These are phyloP conservation scores for Carex arenaria DNA, from an alignment of 202 grass and related monocot species.

Conservation along the genomic window DNA sequence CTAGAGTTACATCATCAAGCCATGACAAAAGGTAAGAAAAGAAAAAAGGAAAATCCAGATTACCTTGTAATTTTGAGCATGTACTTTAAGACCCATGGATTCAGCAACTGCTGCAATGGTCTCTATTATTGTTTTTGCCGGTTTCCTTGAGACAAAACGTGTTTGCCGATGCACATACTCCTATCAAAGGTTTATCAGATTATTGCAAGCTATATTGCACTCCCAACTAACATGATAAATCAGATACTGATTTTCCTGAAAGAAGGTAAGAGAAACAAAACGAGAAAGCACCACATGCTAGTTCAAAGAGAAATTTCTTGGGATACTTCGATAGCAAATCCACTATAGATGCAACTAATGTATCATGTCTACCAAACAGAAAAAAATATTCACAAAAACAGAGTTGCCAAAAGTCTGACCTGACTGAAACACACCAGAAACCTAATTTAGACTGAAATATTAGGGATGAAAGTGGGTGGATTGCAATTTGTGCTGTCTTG, in stretches of 20 bases:
- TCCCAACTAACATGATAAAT: background rate
- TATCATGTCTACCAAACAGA: background rate
- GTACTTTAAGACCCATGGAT: slow-evolving; percentile 82
- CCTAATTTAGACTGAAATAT: background rate
- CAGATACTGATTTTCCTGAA: background rate
- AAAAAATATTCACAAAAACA: background rate
- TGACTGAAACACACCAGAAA: background rate
- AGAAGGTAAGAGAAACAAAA: background rate
- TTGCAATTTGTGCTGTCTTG: background rate
- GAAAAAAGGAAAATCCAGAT: background rate
- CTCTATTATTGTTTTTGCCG: slow-evolving; percentile 62
- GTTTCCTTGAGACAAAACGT: slow-evolving; percentile 83
- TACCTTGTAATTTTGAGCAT: slow-evolving; percentile 96
- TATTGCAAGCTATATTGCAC: background rate
- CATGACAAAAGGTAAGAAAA: background rate
- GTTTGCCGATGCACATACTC: slow-evolving; percentile 88
- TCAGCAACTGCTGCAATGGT: slow-evolving; percentile 61
- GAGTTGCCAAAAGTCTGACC: background rate
- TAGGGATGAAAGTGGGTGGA: background rate
- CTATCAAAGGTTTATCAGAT: slow-evolving; percentile 25
- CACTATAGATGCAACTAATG: background rate
- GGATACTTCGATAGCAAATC: background rate
- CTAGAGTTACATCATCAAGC: background rate
- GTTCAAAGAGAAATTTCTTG: background rate
- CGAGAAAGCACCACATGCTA: background rate